phyloP scores from a whole-genome alignment of 2,329 filamentous ascomycete species.

The Elsinoe fawcettii region DNA sequence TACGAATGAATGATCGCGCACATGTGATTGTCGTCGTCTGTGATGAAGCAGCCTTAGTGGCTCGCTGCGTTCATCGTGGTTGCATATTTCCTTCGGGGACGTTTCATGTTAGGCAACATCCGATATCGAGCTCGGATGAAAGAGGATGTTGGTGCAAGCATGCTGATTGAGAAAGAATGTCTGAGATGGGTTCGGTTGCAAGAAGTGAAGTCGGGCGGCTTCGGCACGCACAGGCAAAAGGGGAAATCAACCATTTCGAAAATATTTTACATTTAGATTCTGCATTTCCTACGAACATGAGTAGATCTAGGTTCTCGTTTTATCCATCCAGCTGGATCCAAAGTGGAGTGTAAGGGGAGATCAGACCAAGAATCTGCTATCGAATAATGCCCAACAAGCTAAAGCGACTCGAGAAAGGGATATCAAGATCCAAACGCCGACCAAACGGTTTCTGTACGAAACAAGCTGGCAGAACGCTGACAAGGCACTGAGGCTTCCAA shows the following conservation, averaged over 20 bases:
- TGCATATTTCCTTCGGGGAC: neutral
- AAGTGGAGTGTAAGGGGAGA: neutral
- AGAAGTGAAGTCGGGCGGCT: slow-evolving; percentile 1
- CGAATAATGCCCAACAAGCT: neutral
- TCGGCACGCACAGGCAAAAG: slow-evolving; percentile 5
- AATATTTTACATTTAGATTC: neutral
- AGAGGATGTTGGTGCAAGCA: too few relatives aligned
- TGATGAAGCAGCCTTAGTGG: neutral
- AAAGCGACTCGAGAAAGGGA: neutral
- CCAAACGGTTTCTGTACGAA: neutral
- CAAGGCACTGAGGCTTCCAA: neutral
- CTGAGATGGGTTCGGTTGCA: neutral
- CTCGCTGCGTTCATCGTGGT: neutral
- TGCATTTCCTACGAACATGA: neutral
- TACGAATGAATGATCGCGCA: neutral
- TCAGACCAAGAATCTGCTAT: neutral
- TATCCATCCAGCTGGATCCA: neutral
- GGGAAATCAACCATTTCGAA: neutral
- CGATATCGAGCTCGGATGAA: too few relatives aligned
- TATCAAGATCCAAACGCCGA: neutral
- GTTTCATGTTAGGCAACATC: too few relatives aligned
- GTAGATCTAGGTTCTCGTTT: neutral
- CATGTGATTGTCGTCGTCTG: neutral
- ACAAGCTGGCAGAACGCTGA: neutral
- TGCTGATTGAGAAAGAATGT: neutral